Conservation (phyloP, 192 early-diverging fungal species). For the Obelidium mucronatum region DNA sequence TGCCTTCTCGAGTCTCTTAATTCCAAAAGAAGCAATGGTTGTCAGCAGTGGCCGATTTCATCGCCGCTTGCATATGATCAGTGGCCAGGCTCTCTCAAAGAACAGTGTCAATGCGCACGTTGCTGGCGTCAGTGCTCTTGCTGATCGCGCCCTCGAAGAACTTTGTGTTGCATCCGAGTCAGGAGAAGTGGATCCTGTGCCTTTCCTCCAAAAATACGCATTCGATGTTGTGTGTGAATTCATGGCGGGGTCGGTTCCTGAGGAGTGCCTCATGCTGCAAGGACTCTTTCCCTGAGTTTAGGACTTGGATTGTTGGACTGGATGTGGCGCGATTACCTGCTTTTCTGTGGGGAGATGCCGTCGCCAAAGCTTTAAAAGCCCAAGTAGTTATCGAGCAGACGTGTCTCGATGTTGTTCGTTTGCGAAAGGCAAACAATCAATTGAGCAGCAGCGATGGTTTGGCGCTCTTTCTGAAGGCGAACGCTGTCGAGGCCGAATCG, state of each 20-base stretch:
- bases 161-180: not conserved
- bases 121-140: not conserved
- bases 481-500: not conserved
- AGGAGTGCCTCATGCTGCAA: no score
- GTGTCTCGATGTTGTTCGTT: not conserved
- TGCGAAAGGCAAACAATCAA: not conserved
- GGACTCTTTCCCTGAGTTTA: no score
- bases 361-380: not conserved
- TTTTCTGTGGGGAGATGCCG: not conserved
- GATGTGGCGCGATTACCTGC: no score
- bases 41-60: not conserved
- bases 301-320: no score
- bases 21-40: not conserved
- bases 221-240: not conserved
- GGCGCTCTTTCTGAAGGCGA: not conserved
- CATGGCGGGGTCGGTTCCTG: not conserved
- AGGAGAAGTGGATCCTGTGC: not conserved
- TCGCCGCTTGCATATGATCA: not conserved
- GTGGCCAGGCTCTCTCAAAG: not conserved
- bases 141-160: not conserved
- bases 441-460: not conserved
- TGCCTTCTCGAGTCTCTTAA: not conserved
- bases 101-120: not conserved
- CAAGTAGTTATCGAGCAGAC: not conserved
- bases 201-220: slow-evolving; percentile 1